A percentile compares a stretch with the other conserved stretches of the same genome.
Evolutionary conservation across 2,329 filamentous ascomycete species (phyloP).

Genomic region (Fusarium graminum): DNA sequence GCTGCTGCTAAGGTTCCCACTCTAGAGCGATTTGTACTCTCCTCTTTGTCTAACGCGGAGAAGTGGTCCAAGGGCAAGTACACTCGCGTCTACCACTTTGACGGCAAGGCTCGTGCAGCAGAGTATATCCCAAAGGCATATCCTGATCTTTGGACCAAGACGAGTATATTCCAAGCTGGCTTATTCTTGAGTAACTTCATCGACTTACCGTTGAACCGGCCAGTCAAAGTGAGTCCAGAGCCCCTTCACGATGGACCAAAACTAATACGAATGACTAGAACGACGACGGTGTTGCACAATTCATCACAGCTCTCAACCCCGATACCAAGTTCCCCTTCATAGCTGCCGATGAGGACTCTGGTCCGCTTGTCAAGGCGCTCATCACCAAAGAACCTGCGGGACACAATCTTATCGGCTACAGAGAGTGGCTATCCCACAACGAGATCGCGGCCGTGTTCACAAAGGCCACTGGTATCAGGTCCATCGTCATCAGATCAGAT

Average conservation of each 20-base stretch:
- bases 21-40: conserved; percentile 57
- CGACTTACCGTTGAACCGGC: not conserved
- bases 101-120: conserved; percentile 55
- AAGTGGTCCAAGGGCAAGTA: conserved; percentile 59
- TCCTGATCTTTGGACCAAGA: conserved; percentile 43
- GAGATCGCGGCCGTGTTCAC: conserved; percentile 40
- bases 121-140: conserved; percentile 45
- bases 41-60: conserved; percentile 52
- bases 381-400: conserved; percentile 32
- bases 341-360: conserved; percentile 46
- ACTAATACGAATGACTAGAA: conserved; percentile 17
- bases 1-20: conserved; percentile 51
- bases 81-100: conserved; percentile 57
- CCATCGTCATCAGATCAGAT: conserved; percentile 1
- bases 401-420: conserved; percentile 44
- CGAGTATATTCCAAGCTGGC: conserved; percentile 38
- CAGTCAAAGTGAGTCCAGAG: conserved; percentile 18
- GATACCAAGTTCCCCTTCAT: conserved; percentile 44
- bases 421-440: conserved; percentile 38
- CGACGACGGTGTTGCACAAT: conserved; percentile 37
- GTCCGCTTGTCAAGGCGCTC: conserved; percentile 43
- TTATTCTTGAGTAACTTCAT: conserved; percentile 39
- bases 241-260: fast-evolving
- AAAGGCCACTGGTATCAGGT: conserved; percentile 27
- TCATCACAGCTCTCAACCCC: conserved; percentile 24